A percentile compares a stretch with the other conserved stretches of the same genome.
Conservation (phyloP, 2,329 filamentous ascomycete genomes). For the Clonostachys byssicola region DNA sequence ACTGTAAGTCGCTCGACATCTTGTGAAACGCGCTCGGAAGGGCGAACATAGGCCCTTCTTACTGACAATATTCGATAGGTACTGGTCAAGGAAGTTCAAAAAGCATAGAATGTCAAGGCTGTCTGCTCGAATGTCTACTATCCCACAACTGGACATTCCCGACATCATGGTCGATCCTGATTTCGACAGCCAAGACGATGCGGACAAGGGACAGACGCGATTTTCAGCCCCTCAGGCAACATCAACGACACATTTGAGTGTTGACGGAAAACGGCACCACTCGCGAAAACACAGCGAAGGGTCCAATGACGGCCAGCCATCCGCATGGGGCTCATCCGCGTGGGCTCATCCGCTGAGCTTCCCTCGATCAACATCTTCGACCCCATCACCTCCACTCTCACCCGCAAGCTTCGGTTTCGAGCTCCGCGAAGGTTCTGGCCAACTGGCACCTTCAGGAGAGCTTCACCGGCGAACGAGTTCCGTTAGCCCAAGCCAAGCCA, state of each 20-base stretch:
- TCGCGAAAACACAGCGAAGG: neutral
- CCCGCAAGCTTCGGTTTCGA: conserved; percentile 55
- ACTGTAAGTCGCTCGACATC: conserved; percentile 43
- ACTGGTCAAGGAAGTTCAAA: conserved; percentile 82
- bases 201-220: neutral
- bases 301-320: neutral
- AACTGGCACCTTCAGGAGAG: conserved; percentile 15
- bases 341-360: conserved; percentile 46
- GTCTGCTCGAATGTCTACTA: conserved; percentile 68
- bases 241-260: conserved; percentile 6
- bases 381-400: conserved; percentile 21
- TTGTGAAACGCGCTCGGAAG: no score
- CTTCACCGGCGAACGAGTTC: conserved; percentile 62
- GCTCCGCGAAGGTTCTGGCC: conserved; percentile 37
- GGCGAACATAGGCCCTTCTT: no score
- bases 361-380: conserved; percentile 41
- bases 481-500: conserved; percentile 72
- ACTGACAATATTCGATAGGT: conserved; percentile 34
- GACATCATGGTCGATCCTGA: conserved; percentile 83
- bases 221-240: neutral
- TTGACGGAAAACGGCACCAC: neutral
- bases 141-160: conserved; percentile 79
- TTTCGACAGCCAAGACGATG: neutral
- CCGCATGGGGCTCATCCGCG: neutral
- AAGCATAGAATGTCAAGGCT: conserved; percentile 69